Percentiles rank a stretch among this genome's conserved stretches.
Conservation (phyloP, 352 stramenopile species). For the Pythium monospermum region DNA sequence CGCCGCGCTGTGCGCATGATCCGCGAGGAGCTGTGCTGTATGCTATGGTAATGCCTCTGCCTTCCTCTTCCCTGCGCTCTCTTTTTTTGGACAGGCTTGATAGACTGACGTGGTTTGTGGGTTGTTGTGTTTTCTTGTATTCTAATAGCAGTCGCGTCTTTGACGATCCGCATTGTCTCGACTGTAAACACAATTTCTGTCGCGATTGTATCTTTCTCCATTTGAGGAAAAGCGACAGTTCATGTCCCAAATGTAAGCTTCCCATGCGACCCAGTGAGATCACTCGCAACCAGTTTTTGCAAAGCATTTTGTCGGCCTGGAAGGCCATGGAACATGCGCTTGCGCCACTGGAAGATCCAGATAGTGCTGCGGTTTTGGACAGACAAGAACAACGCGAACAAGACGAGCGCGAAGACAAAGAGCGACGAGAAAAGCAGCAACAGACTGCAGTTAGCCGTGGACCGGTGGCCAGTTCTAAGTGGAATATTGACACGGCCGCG, state of each 20-base stretch:
- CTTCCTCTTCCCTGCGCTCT: too few species aligned
- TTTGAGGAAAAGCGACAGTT: conserved; percentile 45
- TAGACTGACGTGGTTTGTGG: too few species aligned
- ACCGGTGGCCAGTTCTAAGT: conserved; percentile 55
- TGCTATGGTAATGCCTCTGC: too few species aligned
- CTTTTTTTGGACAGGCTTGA: neutral
- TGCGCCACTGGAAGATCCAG: conserved; percentile 28
- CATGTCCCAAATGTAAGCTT: conserved; percentile 68
- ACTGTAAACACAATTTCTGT: conserved; percentile 89
- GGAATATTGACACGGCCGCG: conserved; percentile 61
- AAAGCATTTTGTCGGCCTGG: conserved; percentile 79
- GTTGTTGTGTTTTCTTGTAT: neutral
- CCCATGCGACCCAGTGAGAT: conserved; percentile 74
- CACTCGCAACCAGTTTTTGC: conserved; percentile 81
- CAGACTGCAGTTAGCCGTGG: conserved; percentile 18
- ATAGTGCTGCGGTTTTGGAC: conserved; percentile 24
- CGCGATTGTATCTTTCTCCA: conserved; percentile 66
- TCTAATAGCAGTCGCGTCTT: conserved; percentile 48
- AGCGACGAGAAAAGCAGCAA: neutral
- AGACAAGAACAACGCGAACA: conserved; percentile 21
- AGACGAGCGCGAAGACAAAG: conserved; percentile 15
- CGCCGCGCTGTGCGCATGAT: conserved; percentile 66
- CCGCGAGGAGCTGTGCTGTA: conserved; percentile 73
- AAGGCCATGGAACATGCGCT: conserved; percentile 67
- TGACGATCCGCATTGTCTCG: conserved; percentile 80